Percentiles rank a stretch among this genome's conserved stretches.
phyloP scores from a whole-genome alignment of 352 stramenopile species.

The Globisporangium orthogonon region DNA sequence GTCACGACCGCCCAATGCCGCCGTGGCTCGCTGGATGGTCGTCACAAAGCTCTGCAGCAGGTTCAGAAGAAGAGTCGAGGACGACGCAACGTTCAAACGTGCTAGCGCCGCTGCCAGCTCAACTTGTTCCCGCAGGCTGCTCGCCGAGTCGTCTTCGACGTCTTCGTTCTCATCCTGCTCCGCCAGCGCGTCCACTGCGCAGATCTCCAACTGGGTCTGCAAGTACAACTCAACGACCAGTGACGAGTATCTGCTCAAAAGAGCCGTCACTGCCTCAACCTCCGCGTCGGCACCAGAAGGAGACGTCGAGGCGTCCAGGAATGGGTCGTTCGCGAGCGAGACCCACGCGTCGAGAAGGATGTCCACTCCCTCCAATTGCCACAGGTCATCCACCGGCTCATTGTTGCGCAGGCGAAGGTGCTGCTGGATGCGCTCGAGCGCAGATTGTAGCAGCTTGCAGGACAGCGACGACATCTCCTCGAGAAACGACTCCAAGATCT shows the following conservation, averaged over 20 bases:
- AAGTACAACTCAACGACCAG: slow-evolving; percentile 73
- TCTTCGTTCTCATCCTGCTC: slow-evolving; percentile 82
- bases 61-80: slow-evolving; percentile 43
- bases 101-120: slow-evolving; percentile 65
- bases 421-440: slow-evolving; percentile 51
- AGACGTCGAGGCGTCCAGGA: slow-evolving; percentile 23
- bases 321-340: slow-evolving; percentile 51
- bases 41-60: slow-evolving; percentile 56
- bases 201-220: slow-evolving; percentile 67
- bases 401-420: slow-evolving; percentile 38
- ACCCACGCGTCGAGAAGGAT: slow-evolving; percentile 81
- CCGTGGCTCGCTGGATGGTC: slow-evolving; percentile 35
- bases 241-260: slow-evolving; percentile 51
- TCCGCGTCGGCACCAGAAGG: slow-evolving; percentile 15
- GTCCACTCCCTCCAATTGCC: slow-evolving; percentile 77
- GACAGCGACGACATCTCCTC: slow-evolving; percentile 66
- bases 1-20: slow-evolving; percentile 34
- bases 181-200: slow-evolving; percentile 48
- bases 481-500: slow-evolving; percentile 54
- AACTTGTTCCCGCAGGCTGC: slow-evolving; percentile 54
- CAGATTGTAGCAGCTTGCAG: slow-evolving; percentile 62
- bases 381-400: slow-evolving; percentile 65
- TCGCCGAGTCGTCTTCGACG: slow-evolving; percentile 73
- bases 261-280: slow-evolving; percentile 22
- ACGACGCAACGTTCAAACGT: slow-evolving; percentile 51